Base-by-base conservation (phyloP, 78 protist genomes). In the Protostelium mycophagum region DNA sequence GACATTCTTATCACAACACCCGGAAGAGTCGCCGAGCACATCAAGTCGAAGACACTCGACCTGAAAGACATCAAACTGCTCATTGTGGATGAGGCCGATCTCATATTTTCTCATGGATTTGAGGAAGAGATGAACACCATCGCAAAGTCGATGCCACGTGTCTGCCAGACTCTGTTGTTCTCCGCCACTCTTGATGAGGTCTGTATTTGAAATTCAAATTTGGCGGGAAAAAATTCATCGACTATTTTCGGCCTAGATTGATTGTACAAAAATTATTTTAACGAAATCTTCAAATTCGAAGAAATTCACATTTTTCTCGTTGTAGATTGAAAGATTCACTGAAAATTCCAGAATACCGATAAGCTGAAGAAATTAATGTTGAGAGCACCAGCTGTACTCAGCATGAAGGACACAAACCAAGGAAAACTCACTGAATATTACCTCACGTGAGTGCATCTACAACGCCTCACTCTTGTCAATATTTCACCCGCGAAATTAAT, bases 31-130 rank as follows among this genome's bases (percentile, higher is more conserved):
- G 94, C 90, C 28, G 89, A 89, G 38, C 96, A 96, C 88, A 23
- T 96, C 36, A 34, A 89, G 25, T 73, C 16, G 34, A 73, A 85
- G 36, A 38, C 87, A 34, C 84, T 90, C 35, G 35, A 83, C 73
- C 88, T 93, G 35, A 86, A 73, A 28, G 35, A 1, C 1, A 63
- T 96, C 0, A 84, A 85, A 37, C 84, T 87, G 83, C 51, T 96
- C 83, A 97, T 96, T 0, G 28, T 95, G 63, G 98, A 97, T 93
- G 98, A 97, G 84, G 98, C 98, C 1, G 98, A 97, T 88, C 90
- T 94, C 36, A 88, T 97, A 29, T 87, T 95, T 35, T 91, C 96
- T 63, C 95, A 90, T 86, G 98, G 97, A 73, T 91, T 94, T 87
- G 93, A 93, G 38, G 90, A 94, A 10, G 98, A 93, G 29, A 37